These are phyloP conservation scores for Xylaria sp. DNA, from an alignment of 2,329 filamentous ascomycete species.

Conservation along the genomic window DNA sequence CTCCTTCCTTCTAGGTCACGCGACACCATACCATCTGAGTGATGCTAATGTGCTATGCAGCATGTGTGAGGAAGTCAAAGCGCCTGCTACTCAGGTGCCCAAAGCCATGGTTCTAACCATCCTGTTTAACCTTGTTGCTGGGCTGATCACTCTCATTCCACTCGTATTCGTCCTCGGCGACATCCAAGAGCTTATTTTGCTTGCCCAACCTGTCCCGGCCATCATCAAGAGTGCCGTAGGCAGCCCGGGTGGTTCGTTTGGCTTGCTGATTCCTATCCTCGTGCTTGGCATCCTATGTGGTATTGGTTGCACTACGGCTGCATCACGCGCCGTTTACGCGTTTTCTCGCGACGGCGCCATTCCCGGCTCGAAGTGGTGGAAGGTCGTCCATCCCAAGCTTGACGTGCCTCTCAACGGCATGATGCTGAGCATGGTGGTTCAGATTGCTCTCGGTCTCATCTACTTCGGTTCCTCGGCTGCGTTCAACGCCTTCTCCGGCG, in stretches of 20 bases:
- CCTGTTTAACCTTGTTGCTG: slow-evolving; percentile 72
- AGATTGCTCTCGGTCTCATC: slow-evolving; percentile 72
- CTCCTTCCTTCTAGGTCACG: slow-evolving; percentile 26
- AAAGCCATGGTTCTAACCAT: slow-evolving; percentile 77
- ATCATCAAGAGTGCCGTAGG: slow-evolving; percentile 73
- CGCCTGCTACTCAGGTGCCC: slow-evolving; percentile 74
- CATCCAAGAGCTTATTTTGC: slow-evolving; percentile 62
- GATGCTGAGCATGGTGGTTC: slow-evolving; percentile 74
- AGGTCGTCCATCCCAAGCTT: slow-evolving; percentile 67
- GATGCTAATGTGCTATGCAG: slow-evolving; percentile 50
- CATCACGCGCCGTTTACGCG: slow-evolving; percentile 74
- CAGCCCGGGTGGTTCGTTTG: slow-evolving; percentile 69
- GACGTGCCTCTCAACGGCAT: slow-evolving; percentile 76
- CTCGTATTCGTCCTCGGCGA: slow-evolving; percentile 76
- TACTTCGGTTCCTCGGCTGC: slow-evolving; percentile 75
- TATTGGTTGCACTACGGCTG: slow-evolving; percentile 74
- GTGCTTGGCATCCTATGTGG: slow-evolving; percentile 74
- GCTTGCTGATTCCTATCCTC: slow-evolving; percentile 70
- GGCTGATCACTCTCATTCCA: slow-evolving; percentile 74
- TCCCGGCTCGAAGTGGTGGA: slow-evolving; percentile 70
- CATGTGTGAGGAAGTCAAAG: slow-evolving; percentile 78
- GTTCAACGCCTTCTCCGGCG: slow-evolving; percentile 78
- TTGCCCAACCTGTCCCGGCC: slow-evolving; percentile 70
- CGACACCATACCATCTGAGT: not conserved
- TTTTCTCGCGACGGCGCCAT: slow-evolving; percentile 77